Conservation (phyloP, 257 asterid species). For the Scutellaria baicalensis region DNA sequence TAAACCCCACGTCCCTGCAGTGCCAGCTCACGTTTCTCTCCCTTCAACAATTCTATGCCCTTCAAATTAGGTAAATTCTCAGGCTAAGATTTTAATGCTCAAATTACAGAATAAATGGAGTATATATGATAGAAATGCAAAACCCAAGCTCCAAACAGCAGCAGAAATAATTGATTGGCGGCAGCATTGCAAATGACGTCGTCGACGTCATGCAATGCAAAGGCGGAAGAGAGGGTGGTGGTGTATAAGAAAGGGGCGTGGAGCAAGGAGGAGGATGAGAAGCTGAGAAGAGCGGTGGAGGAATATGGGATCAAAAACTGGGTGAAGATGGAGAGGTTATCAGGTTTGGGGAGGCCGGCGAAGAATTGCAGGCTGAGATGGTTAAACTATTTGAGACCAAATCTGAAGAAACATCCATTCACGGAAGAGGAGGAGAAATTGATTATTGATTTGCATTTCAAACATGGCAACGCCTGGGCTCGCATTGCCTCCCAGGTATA, state of each 20-base stretch:
- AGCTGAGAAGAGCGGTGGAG: constrained; percentile 34
- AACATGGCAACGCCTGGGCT: constrained; percentile 55
- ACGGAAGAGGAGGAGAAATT: constrained; percentile 34
- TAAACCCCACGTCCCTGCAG: too few species aligned
- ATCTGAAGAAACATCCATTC: constrained; percentile 41
- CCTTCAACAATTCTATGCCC: too few species aligned
- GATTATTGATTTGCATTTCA: constrained; percentile 37
- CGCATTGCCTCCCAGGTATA: constrained; percentile 48
- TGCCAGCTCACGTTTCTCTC: too few species aligned
- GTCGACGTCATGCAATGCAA: too few species aligned
- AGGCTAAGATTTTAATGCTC: too few species aligned
- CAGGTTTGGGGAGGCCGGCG: constrained; percentile 41
- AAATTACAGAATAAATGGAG: too few species aligned
- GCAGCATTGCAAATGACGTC: too few species aligned
- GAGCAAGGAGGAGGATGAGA: constrained; percentile 60
- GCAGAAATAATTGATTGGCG: too few species aligned
- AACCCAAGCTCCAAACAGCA: too few species aligned
- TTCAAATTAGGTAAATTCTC: too few species aligned
- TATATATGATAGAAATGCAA: too few species aligned
- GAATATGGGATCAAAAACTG: constrained; percentile 39
- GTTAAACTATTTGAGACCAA: constrained; percentile 52
- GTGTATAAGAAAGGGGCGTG: constrained; percentile 54
- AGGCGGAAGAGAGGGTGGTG: background rate
- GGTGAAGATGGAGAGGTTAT: constrained; percentile 32
- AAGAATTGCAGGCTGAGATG: constrained; percentile 59